Percentiles rank a stretch among this genome's conserved stretches.
Conservation (phyloP, 2,329 filamentous ascomycete species). For the Penicillium palitans region DNA sequence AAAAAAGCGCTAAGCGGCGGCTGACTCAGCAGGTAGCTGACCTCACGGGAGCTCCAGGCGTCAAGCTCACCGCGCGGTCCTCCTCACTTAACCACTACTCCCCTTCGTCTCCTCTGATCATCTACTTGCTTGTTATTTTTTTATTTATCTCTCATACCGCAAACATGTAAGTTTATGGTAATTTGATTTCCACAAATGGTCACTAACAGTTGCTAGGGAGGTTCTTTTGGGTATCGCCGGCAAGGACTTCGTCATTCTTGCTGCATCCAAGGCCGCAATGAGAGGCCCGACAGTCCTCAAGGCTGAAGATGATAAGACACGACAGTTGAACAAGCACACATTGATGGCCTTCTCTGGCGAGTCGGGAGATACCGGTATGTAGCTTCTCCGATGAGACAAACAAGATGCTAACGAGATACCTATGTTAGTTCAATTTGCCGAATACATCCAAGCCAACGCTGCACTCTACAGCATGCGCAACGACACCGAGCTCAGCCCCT, state of each 20-base stretch:
- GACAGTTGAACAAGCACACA: constrained; percentile 86
- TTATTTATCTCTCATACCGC: constrained; percentile 19
- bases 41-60: constrained; percentile 39
- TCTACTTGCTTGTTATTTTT: constrained; percentile 19
- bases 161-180: constrained; percentile 30
- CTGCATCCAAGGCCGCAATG: constrained; percentile 97
- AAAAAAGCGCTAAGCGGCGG: constrained; percentile 34
- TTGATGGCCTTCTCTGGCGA: constrained; percentile 95
- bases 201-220: constrained; percentile 65
- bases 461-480: constrained; percentile 99
- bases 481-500: constrained; percentile 84
- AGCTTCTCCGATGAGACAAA: constrained; percentile 1
- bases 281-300: constrained; percentile 95
- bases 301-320: constrained; percentile 93
- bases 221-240: constrained; percentile 96
- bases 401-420: constrained; percentile 17
- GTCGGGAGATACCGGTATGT: constrained; percentile 85
- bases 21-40: constrained; percentile 40
- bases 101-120: constrained; percentile 24
- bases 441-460: constrained; percentile 98
- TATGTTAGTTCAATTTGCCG: constrained; percentile 85
- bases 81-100: constrained; percentile 27
- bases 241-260: constrained; percentile 98
- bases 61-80: constrained; percentile 44
- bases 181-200: constrained; percentile 1